Evolutionary conservation across 169 alveolate species (phyloP).

Genomic region (Eimeria sp.): DNA sequence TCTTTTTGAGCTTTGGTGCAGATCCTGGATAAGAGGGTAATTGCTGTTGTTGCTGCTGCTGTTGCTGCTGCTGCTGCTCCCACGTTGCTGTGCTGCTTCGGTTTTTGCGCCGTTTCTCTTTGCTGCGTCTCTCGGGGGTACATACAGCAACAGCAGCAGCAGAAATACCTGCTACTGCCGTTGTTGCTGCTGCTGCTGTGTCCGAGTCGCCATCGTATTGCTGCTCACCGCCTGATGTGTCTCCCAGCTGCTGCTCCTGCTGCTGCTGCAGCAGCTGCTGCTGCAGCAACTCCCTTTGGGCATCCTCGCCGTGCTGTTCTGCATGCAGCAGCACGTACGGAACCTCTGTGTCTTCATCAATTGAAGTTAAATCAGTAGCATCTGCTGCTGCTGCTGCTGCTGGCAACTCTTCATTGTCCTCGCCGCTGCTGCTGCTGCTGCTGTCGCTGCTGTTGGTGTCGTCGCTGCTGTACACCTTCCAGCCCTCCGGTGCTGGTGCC

Average conservation of each 20-base stretch:
- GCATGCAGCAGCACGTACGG: neutral
- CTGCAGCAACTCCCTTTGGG: neutral
- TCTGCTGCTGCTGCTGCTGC: conserved; percentile 7
- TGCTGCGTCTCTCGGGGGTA: neutral
- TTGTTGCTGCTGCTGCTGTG: neutral
- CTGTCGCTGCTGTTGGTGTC: neutral
- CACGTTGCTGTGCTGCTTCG: neutral
- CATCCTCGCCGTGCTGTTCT: neutral
- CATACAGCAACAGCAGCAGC: no score
- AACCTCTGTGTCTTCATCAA: neutral
- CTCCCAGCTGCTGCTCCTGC: neutral
- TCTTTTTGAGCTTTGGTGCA: neutral
- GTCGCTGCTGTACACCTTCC: neutral
- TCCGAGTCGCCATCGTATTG: neutral
- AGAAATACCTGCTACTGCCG: neutral
- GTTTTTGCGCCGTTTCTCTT: neutral
- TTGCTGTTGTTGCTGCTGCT: neutral
- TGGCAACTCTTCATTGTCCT: no score
- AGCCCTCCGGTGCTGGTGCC: conserved; percentile 4
- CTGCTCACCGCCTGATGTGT: neutral
- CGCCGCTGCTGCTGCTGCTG: conserved; percentile 15
- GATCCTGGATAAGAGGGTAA: neutral
- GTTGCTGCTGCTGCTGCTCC: no score
- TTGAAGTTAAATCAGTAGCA: neutral
- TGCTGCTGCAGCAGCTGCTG: conserved; percentile 22